Percentiles rank a stretch among this genome's conserved stretches.
phyloP scores from a whole-genome alignment of 176 grass and related monocot species.

The Avena insularis region DNA sequence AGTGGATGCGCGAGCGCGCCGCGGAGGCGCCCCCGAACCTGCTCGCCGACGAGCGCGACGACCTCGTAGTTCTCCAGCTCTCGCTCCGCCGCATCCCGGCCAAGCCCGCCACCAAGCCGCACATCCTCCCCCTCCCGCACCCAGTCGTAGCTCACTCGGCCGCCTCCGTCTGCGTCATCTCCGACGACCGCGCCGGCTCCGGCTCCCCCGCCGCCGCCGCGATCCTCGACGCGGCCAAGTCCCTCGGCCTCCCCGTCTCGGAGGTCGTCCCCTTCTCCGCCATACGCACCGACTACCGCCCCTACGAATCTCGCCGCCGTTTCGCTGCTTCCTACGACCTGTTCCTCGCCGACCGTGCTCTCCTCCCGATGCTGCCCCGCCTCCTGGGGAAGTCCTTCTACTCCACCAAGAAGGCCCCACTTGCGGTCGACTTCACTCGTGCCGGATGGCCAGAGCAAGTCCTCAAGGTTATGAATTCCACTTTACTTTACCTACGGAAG shows the following conservation, averaged over 20 bases:
- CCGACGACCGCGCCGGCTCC: constrained; percentile 63
- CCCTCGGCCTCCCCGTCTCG: constrained; percentile 54
- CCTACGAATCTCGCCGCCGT: constrained; percentile 75
- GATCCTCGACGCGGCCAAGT: constrained; percentile 59
- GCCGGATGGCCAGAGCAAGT: constrained; percentile 70
- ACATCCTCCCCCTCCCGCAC: constrained; percentile 59
- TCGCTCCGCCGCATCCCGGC: constrained; percentile 59
- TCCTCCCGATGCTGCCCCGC: constrained; percentile 74
- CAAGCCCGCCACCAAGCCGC: constrained; percentile 42
- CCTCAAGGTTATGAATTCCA: constrained; percentile 57
- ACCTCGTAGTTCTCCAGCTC: constrained; percentile 62
- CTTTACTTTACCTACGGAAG: constrained; percentile 55
- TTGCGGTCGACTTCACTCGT: constrained; percentile 61
- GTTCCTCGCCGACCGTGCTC: constrained; percentile 76
- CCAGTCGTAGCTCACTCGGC: constrained; percentile 32
- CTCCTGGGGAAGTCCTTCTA: constrained; percentile 82
- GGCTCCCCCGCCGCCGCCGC: constrained; percentile 33
- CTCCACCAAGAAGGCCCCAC: constrained; percentile 67
- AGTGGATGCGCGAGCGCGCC: constrained; percentile 58
- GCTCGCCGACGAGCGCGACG: constrained; percentile 66
- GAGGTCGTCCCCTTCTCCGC: constrained; percentile 64
- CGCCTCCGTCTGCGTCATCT: constrained; percentile 64
- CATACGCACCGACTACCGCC: constrained; percentile 68
- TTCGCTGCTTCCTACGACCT: constrained; percentile 74
- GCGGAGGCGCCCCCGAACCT: constrained; percentile 47